A percentile compares a stretch with the other conserved stretches of the same genome.
These are phyloP conservation scores for Polychytrium aggregatum DNA, from an alignment of 192 early-diverging fungal genomes.

Conservation along the genomic window DNA sequence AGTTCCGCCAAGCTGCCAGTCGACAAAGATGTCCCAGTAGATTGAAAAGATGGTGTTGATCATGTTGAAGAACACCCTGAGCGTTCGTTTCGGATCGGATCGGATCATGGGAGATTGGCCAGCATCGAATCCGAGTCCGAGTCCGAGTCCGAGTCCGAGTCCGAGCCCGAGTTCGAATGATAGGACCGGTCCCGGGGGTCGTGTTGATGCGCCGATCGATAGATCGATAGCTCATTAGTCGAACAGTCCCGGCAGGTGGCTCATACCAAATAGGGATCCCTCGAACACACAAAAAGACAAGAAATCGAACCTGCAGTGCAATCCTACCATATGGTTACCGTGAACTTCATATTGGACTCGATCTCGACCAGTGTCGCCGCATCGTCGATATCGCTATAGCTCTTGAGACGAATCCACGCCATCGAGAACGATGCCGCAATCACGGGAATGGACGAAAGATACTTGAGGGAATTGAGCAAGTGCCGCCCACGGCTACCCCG, in stretches of 20 bases:
- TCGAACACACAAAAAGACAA: too few species aligned
- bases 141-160: too few species aligned
- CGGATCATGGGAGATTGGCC: too few species aligned
- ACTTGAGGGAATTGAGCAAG: constrained; percentile 86
- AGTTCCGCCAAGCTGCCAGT: constrained; percentile 61
- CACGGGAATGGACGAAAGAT: constrained; percentile 72
- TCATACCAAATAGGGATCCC: too few species aligned
- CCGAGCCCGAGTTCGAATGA: neutral
- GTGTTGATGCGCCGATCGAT: neutral
- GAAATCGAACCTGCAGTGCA: too few species aligned
- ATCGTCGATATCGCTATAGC: neutral
- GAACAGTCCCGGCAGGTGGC: too few species aligned
- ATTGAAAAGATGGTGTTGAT: constrained; percentile 89
- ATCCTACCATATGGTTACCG: constrained; percentile 39
- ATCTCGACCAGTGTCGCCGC: neutral
- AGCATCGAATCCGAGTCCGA: too few species aligned
- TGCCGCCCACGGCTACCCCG: constrained; percentile 48
- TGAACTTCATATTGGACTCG: constrained; percentile 16
- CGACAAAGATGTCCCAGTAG: constrained; percentile 91
- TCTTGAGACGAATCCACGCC: constrained; percentile 14
- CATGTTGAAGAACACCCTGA: constrained; percentile 49
- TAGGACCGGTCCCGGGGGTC: neutral
- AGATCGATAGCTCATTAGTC: too few species aligned
- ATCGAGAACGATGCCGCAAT: constrained; percentile 34
- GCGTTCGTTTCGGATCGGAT: too few species aligned